Evolutionary conservation across 2,329 filamentous ascomycete genomes (phyloP).

Genomic region (Bipolaris gigantea): DNA sequence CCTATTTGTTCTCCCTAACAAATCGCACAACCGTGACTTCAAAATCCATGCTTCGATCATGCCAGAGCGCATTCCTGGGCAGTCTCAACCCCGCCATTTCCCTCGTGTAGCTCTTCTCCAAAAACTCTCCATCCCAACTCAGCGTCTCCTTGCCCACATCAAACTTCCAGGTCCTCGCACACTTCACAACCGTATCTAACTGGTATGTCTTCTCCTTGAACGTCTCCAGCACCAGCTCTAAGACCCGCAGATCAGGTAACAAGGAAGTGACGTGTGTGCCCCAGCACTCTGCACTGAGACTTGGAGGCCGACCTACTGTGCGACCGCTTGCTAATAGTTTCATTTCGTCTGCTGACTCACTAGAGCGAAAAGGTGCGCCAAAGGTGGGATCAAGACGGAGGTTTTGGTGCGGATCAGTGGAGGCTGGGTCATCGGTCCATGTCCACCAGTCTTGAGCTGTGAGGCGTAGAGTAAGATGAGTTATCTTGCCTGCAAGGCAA

Average conservation of each 20-base stretch:
- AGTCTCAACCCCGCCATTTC: not conserved
- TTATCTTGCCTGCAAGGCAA: constrained; percentile 14
- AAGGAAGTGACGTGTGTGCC: constrained; percentile 9
- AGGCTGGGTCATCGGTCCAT: constrained; percentile 12
- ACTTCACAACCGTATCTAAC: constrained; percentile 30
- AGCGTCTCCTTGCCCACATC: constrained; percentile 15
- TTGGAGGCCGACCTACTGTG: constrained; percentile 16
- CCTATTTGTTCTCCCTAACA: not conserved
- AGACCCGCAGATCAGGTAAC: constrained; percentile 22
- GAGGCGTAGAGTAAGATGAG: constrained; percentile 23
- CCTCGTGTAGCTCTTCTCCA: constrained; percentile 16
- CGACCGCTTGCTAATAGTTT: constrained; percentile 18
- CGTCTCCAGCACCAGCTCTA: constrained; percentile 33
- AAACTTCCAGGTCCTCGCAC: constrained; percentile 37
- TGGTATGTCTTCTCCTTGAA: constrained; percentile 28
- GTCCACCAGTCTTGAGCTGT: constrained; percentile 20
- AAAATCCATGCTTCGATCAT: not conserved
- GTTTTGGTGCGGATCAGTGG: not conserved
- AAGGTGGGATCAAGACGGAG: constrained; percentile 29
- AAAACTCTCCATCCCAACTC: constrained; percentile 29
- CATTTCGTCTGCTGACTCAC: constrained; percentile 16
- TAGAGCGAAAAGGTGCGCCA: not conserved
- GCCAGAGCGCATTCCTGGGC: not conserved
- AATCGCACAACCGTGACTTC: constrained; percentile 13
- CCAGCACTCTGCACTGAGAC: constrained; percentile 12